Evolutionary conservation across 2,329 filamentous ascomycete genomes (phyloP).

Genomic region (Blastomyces silverae): DNA sequence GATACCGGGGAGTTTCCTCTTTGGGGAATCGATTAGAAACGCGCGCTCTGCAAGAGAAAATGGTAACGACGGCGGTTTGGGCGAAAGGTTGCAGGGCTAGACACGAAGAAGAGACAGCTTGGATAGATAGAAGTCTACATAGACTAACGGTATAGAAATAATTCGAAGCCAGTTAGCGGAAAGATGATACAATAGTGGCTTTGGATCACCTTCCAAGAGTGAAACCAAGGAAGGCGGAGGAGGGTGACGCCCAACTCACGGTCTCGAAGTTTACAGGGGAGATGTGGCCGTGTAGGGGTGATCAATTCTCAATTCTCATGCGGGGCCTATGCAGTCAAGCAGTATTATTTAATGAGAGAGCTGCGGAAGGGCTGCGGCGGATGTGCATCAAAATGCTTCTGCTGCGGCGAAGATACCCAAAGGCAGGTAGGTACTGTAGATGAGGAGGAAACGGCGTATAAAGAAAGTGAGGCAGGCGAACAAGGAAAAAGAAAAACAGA

Average conservation of each 20-base stretch:
- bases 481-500: neutral
- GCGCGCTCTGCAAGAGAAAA: neutral
- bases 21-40: neutral
- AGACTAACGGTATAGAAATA: neutral
- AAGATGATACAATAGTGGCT: neutral
- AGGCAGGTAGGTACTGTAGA: neutral
- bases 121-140: neutral
- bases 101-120: neutral
- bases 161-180: neutral
- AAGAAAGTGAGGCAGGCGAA: neutral
- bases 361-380: neutral
- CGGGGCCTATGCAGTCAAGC: slow-evolving; percentile 2
- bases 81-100: neutral
- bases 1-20: neutral
- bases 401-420: neutral
- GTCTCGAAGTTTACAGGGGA: neutral
- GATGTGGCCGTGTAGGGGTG: neutral
- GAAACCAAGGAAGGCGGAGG: neutral
- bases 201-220: neutral
- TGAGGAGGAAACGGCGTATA: neutral
- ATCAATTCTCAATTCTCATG: slow-evolving; percentile 9
- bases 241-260: neutral
- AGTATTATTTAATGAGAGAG: neutral
- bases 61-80: slow-evolving; percentile 7
- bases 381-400: neutral